These are phyloP conservation scores for Penicillium frequentans DNA, from an alignment of 2,329 filamentous ascomycete genomes.

Conservation along the genomic window DNA sequence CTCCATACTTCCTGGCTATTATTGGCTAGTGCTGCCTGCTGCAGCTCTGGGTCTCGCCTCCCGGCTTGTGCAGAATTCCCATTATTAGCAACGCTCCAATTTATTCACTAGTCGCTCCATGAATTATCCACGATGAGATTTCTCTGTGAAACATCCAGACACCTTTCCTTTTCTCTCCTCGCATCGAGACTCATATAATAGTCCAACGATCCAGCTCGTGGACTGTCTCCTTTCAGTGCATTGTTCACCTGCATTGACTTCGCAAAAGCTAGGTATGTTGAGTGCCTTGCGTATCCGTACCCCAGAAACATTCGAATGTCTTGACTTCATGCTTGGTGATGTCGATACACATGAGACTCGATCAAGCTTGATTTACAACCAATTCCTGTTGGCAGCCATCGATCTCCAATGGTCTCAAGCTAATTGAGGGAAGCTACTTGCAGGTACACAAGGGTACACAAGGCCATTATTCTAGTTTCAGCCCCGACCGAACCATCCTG, in stretches of 20 bases:
- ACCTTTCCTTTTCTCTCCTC: not conserved
- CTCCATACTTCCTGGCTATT: conserved; percentile 1
- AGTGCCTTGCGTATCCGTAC: not conserved
- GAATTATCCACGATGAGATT: conserved; percentile 2
- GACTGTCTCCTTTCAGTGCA: conserved; percentile 6
- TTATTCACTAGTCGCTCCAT: conserved; percentile 5
- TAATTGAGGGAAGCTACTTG: conserved; percentile 1
- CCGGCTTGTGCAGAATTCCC: conserved; percentile 2
- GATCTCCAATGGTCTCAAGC: not conserved
- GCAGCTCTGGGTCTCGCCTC: conserved; percentile 23
- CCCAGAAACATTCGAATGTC: not conserved
- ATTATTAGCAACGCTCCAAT: conserved; percentile 8
- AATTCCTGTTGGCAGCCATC: not conserved
- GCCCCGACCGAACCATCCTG: not conserved
- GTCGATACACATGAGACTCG: not conserved
- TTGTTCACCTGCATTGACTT: conserved; percentile 11
- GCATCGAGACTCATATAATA: conserved; percentile 15
- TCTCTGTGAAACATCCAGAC: conserved; percentile 17
- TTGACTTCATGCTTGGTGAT: conserved; percentile 2
- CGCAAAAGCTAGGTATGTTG: not conserved
- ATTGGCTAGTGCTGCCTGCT: conserved; percentile 14
- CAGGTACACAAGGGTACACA: not conserved
- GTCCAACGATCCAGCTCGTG: conserved; percentile 4
- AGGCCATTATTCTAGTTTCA: not conserved
- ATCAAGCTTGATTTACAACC: not conserved